Evolutionary conservation across 257 asterid genomes (phyloP), one percentile per base, ranked within the genome.

Genomic region (Knoxia roxburghii): DNA sequence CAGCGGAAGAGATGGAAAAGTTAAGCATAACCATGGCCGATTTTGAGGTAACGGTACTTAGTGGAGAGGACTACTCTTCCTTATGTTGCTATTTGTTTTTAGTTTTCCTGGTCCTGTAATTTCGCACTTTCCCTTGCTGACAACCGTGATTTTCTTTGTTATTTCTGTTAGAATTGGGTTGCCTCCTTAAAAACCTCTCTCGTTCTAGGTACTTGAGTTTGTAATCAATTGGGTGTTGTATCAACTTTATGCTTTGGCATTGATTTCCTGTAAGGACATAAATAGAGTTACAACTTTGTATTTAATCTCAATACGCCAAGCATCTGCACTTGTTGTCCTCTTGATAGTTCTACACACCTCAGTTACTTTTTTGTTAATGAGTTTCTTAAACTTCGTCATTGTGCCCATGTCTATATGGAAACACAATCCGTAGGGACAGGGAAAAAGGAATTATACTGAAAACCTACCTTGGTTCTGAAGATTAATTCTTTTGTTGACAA

Each of bases 21-120:
- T 73, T 86, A 37, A 68, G 71, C 76, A 85, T 92, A 72, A 86
- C 80, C 17, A 87, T 87, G 93, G 72, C 81, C 76, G 98, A 92
- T 83, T 89, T 87, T 75, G 96, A 92, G 98, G 98, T 89, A 82
- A 69, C 57, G 4, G 6, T 37, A n/a, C 21, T 18, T 18, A 27
- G n/a, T 54, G 20, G 43, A 64, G 56, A 61, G 40, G 0, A 11
- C 33, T 14, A 6, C 57, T 57, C 17, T 58, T 40, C 54, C 18
- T 60, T 41, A 39, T 32, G 6, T 41, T 23, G 11, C 55, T 48
- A 8, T 30, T 7, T 0, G 37, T 51, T 9, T 24, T 48, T 35
- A 21, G 29, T 21, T 35, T 33, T 20, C 46, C 27, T 1, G 26
- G 62, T 3, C n/a, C 23, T 57, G 12, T n/a, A n/a, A n/a, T n/a